Conservation (phyloP, 805 yeast species). For the Isabelozyma heimii region DNA sequence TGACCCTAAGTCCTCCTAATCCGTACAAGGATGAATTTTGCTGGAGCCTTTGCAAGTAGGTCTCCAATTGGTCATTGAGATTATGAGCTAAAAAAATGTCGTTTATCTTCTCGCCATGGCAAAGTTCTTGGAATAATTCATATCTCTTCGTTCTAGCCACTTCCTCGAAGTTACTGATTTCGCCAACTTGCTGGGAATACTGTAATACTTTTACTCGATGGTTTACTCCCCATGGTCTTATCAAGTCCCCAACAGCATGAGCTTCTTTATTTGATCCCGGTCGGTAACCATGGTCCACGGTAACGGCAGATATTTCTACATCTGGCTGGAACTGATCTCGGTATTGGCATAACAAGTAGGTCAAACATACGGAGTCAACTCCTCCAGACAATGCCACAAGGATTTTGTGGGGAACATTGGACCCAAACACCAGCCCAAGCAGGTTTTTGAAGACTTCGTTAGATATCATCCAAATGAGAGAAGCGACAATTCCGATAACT, state of each 20-base stretch:
- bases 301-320: conserved; percentile 49
- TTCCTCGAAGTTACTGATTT: conserved; percentile 49
- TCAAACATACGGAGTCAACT: conserved; percentile 73
- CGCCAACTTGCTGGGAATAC: conserved; percentile 21
- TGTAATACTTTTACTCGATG: conserved; percentile 27
- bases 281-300: conserved; percentile 65
- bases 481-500: too few relatives aligned
- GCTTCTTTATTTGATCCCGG: conserved; percentile 52
- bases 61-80: conserved; percentile 69
- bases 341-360: conserved; percentile 46
- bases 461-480: neutral
- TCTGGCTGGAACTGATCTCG: conserved; percentile 20
- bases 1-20: conserved; percentile 48
- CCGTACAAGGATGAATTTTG: conserved; percentile 48
- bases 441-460: neutral
- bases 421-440: neutral
- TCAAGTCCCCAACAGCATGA: conserved; percentile 26
- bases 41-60: conserved; percentile 55
- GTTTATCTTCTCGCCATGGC: conserved; percentile 29
- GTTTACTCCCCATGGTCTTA: conserved; percentile 29
- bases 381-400: conserved; percentile 77
- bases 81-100: conserved; percentile 66
- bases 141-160: conserved; percentile 59
- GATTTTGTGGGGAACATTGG: conserved; percentile 24
- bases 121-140: conserved; percentile 37